These are phyloP conservation scores for Coemansia furcata DNA, from an alignment of 192 early-diverging fungal species.

Conservation along the genomic window DNA sequence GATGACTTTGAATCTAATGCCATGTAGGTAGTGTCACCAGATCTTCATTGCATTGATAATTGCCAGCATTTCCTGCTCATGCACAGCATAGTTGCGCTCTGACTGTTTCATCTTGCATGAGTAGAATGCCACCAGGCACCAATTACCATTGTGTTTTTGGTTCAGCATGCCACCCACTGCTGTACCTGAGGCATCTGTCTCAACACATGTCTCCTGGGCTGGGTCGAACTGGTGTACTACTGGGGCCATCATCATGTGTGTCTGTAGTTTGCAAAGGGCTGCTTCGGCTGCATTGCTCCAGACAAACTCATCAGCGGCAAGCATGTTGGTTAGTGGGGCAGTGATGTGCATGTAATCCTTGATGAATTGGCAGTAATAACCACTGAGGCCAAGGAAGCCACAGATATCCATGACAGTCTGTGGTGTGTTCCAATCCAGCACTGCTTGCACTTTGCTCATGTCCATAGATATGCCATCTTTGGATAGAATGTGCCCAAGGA, in stretches of 20 bases:
- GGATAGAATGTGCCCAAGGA: neutral
- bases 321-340: constrained; percentile 1
- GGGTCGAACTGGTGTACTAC: constrained; percentile 13
- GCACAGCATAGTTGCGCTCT: constrained; percentile 5
- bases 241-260: neutral
- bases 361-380: constrained; percentile 5
- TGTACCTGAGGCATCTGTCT: constrained; percentile 7
- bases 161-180: constrained; percentile 14
- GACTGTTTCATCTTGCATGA: constrained; percentile 4
- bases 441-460: neutral
- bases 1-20: neutral
- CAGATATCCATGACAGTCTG: neutral
- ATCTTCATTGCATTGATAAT: neutral
- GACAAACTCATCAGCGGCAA: neutral
- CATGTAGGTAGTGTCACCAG: neutral
- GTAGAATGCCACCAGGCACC: constrained; percentile 19
- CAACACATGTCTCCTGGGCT: neutral
- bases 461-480: neutral
- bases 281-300: neutral
- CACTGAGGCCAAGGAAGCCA: neutral
- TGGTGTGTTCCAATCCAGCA: constrained; percentile 5
- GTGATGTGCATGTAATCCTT: neutral
- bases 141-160: constrained; percentile 1
- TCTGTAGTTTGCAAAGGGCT: neutral
- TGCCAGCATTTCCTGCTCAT: constrained; percentile 13